Conservation (phyloP, 2,329 filamentous ascomycete genomes). For the Calycina marina region DNA sequence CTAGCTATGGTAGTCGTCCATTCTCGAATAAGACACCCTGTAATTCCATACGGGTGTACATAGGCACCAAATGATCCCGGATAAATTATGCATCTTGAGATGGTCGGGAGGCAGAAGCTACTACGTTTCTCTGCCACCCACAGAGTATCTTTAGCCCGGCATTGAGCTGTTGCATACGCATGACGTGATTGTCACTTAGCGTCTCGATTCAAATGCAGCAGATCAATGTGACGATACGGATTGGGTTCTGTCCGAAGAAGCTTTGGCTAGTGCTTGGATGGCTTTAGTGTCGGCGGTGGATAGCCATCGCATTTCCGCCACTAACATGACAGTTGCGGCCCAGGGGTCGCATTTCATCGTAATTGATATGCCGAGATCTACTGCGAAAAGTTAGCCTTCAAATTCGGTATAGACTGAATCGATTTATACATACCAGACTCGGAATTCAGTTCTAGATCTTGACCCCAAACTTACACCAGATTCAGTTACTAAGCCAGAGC, state of each 20-base stretch:
- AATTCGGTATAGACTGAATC: too few species aligned
- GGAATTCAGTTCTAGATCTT: too few species aligned
- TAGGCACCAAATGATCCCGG: not conserved
- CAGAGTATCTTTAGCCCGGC: not conserved
- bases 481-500: too few species aligned
- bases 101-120: not conserved
- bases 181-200: not conserved
- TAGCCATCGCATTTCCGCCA: not conserved
- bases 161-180: not conserved
- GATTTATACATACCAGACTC: too few species aligned
- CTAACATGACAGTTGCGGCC: not conserved
- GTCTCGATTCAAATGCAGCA: not conserved
- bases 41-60: not conserved
- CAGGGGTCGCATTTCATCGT: not conserved
- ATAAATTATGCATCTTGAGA: not conserved
- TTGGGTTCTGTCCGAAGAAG: not conserved
- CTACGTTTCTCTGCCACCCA: not conserved
- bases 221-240: not conserved
- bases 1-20: not conserved
- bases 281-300: not conserved
- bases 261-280: not conserved
- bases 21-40: not conserved
- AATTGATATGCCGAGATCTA: not conserved
- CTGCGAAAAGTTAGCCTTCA: not conserved
- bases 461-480: too few species aligned